Evolutionary conservation across 1,284 basidiomycete genomes (phyloP).

Genomic region (Apiotrichum porosum): DNA sequence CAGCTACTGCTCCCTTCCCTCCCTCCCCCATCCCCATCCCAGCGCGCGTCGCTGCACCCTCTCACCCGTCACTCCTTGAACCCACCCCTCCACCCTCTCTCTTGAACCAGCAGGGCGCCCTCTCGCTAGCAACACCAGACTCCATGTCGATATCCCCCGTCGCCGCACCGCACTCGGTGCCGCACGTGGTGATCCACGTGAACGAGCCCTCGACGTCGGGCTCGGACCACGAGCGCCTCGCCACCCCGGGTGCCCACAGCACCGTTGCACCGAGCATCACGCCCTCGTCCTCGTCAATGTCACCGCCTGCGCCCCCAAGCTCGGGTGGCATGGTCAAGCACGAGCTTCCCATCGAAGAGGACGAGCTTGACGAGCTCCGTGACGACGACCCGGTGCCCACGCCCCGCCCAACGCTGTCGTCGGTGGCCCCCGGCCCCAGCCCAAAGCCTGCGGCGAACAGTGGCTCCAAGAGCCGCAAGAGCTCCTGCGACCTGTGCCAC

Average conservation of each 20-base stretch:
- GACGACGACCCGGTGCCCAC: constrained; percentile 16
- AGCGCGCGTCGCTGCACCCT: too few relatives aligned
- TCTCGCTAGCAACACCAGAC: too few relatives aligned
- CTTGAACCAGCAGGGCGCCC: too few relatives aligned
- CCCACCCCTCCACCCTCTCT: too few relatives aligned
- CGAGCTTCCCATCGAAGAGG: constrained; percentile 11
- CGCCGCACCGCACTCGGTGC: constrained; percentile 13
- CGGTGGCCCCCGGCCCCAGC: constrained; percentile 7
- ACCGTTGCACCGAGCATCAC: background rate
- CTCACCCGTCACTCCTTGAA: too few relatives aligned
- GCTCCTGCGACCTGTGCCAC: constrained; percentile 39
- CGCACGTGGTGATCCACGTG: constrained; percentile 13
- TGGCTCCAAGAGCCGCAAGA: constrained; percentile 27
- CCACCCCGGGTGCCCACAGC: too few relatives aligned
- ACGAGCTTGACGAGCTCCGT: constrained; percentile 22
- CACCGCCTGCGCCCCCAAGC: background rate
- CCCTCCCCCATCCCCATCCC: too few relatives aligned
- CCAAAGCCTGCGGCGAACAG: constrained; percentile 16
- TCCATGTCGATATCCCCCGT: too few relatives aligned
- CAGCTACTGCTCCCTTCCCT: too few relatives aligned
- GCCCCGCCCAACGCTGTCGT: background rate
- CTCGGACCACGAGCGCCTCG: too few relatives aligned
- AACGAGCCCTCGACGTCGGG: constrained; percentile 5
- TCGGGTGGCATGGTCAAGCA: background rate
- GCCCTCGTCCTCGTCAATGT: background rate